phyloP scores from a whole-genome alignment of 768 basidiomycete species.

The Hortiboletus campestris region DNA sequence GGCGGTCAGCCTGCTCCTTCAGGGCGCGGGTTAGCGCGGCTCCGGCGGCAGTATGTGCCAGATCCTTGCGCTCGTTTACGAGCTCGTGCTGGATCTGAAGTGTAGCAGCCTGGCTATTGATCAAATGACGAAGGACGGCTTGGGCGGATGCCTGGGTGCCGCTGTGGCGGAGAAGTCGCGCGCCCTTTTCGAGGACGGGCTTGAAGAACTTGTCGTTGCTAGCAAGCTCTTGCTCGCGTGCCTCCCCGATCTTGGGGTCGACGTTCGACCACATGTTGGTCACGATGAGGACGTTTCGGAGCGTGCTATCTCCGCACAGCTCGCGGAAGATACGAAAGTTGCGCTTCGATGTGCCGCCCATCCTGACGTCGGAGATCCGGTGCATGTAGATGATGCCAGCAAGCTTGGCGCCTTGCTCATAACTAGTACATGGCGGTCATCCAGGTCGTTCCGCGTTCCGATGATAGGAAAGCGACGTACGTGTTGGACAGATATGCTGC shows the following conservation, averaged over 20 bases:
- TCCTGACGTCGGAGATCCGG: slow-evolving; percentile 49
- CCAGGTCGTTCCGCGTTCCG: not conserved
- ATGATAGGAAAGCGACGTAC: slow-evolving; percentile 13
- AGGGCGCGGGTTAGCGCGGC: slow-evolving; percentile 50
- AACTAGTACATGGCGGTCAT: slow-evolving; percentile 13
- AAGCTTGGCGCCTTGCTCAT: slow-evolving; percentile 39
- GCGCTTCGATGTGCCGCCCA: slow-evolving; percentile 49
- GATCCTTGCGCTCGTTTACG: slow-evolving; percentile 46
- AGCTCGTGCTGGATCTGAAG: slow-evolving; percentile 57
- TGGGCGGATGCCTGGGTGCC: slow-evolving; percentile 42
- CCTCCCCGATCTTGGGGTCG: slow-evolving; percentile 36
- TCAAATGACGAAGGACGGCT: slow-evolving; percentile 41
- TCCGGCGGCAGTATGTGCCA: slow-evolving; percentile 54
- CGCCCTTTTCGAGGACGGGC: slow-evolving; percentile 48
- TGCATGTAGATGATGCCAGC: slow-evolving; percentile 56
- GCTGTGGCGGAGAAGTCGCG: slow-evolving; percentile 42
- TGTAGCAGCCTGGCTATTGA: slow-evolving; percentile 39
- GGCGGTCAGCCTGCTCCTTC: slow-evolving; percentile 44
- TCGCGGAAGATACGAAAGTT: slow-evolving; percentile 53
- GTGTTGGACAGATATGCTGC: slow-evolving; percentile 38
- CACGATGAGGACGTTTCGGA: slow-evolving; percentile 50
- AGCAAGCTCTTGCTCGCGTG: slow-evolving; percentile 46
- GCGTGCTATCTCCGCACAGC: slow-evolving; percentile 49
- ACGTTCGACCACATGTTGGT: slow-evolving; percentile 56
- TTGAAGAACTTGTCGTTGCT: slow-evolving; percentile 48